These are phyloP conservation scores for Colletotrichum navitas DNA, from an alignment of 2,329 filamentous ascomycete genomes.

Conservation along the genomic window DNA sequence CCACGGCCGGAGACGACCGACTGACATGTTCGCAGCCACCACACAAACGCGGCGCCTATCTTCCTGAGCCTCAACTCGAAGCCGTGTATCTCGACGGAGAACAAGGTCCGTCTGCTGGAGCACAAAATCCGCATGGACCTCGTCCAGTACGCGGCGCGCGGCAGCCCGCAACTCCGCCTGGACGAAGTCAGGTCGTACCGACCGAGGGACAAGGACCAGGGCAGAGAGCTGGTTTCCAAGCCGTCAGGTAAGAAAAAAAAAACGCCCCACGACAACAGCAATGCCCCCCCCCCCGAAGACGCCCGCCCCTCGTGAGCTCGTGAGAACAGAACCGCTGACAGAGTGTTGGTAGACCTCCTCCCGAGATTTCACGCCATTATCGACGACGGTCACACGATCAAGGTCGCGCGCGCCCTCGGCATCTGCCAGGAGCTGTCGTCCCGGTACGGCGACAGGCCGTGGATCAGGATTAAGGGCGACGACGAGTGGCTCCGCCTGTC, in stretches of 20 bases:
- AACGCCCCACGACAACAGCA: not conserved
- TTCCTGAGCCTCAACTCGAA: conserved; percentile 76
- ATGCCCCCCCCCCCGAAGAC: too few relatives aligned
- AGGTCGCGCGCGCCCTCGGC: conserved; percentile 78
- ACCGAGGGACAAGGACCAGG: conserved; percentile 56
- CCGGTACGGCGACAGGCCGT: conserved; percentile 59
- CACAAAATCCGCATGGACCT: conserved; percentile 86
- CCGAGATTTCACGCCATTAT: conserved; percentile 58
- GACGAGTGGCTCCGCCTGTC: conserved; percentile 71
- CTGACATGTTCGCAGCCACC: conserved; percentile 69
- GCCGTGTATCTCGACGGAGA: conserved; percentile 69
- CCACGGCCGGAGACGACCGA: not conserved
- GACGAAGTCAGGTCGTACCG: conserved; percentile 72
- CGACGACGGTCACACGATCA: conserved; percentile 87
- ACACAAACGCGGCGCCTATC: conserved; percentile 78
- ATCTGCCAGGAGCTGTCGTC: conserved; percentile 69
- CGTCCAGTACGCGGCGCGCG: conserved; percentile 78
- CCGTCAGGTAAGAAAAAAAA: conserved; percentile 54
- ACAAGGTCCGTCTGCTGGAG: conserved; percentile 79
- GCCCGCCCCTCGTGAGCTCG: not conserved
- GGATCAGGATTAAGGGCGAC: conserved; percentile 66
- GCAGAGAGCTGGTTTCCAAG: conserved; percentile 59
- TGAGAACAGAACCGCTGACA: not conserved
- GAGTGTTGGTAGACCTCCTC: conserved; percentile 54
- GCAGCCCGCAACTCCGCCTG: conserved; percentile 69